A percentile compares a stretch with the other conserved stretches of the same genome.
phyloP scores from a whole-genome alignment of 1,284 basidiomycete genomes.

The Ceratobasidium sp. region DNA sequence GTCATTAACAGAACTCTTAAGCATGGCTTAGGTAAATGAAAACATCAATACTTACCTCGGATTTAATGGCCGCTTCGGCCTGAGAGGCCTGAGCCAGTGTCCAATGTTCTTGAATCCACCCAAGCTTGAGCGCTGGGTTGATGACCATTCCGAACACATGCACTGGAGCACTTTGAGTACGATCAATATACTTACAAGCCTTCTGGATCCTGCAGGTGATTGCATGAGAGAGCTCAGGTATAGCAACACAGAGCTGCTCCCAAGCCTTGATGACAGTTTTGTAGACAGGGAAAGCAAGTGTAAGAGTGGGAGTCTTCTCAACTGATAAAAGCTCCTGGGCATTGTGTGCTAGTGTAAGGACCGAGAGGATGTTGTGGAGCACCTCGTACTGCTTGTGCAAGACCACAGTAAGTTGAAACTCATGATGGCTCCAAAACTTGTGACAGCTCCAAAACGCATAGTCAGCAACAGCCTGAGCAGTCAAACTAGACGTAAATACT shows the following conservation, averaged over 20 bases:
- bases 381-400: conserved; percentile 4
- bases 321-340: conserved; percentile 37
- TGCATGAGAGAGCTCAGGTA: conserved; percentile 10
- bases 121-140: conserved; percentile 20
- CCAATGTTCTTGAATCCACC: conserved; percentile 10
- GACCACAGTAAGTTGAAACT: not conserved
- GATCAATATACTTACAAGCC: not conserved
- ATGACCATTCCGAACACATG: conserved; percentile 7
- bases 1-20: no score
- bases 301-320: conserved; percentile 39
- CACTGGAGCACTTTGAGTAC: not conserved
- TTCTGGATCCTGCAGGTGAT: not conserved
- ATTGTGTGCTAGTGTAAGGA: conserved; percentile 23
- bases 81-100: not conserved
- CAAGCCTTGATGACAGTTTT: conserved; percentile 25
- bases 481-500: no score
- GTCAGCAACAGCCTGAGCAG: not conserved
- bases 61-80: not conserved
- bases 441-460: not conserved
- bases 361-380: conserved; percentile 27
- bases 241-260: not conserved
- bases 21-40: no score
- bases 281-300: conserved; percentile 40
- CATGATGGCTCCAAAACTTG: no score
- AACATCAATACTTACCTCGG: not conserved